Evolutionary conservation across 1,284 basidiomycete genomes (phyloP).

Genomic region (Tylopilus orsonianus): DNA sequence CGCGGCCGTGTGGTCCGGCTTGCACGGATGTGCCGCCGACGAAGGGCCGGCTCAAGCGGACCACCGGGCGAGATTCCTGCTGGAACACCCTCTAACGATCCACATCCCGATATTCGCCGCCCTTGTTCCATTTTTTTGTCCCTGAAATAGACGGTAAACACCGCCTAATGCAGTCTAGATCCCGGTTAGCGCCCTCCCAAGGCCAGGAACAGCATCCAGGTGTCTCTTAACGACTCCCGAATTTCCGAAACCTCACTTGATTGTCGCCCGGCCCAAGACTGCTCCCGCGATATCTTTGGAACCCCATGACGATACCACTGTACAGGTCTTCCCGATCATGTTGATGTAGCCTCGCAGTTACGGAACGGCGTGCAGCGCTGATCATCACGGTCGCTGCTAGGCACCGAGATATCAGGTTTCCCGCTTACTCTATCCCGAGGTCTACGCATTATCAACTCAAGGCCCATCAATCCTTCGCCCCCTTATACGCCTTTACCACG

Average conservation of each 20-base stretch:
- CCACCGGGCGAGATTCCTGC: background rate
- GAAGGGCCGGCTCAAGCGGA: background rate
- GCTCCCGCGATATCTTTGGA: background rate
- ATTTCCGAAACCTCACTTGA: too few species aligned
- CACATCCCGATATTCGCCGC: background rate
- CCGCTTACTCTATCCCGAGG: background rate
- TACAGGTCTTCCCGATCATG: background rate
- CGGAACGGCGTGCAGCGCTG: background rate
- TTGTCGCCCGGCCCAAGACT: too few species aligned
- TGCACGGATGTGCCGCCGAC: background rate
- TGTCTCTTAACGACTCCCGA: too few species aligned
- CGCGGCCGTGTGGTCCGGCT: background rate
- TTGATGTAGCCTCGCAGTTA: background rate
- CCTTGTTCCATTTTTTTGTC: background rate
- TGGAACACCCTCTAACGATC: background rate
- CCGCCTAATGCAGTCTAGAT: background rate
- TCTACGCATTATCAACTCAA: background rate
- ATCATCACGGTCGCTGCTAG: background rate
- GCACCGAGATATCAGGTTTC: background rate
- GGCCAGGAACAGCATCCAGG: too few species aligned
- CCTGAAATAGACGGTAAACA: too few species aligned
- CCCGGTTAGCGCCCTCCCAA: too few species aligned
- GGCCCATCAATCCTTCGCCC: background rate
- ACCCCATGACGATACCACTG: too few species aligned
- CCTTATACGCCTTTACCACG: too few species aligned